Percentiles rank a stretch among this genome's conserved stretches.
Evolutionary conservation across 768 basidiomycete genomes (phyloP).

Genomic region (Boletus insuetus): DNA sequence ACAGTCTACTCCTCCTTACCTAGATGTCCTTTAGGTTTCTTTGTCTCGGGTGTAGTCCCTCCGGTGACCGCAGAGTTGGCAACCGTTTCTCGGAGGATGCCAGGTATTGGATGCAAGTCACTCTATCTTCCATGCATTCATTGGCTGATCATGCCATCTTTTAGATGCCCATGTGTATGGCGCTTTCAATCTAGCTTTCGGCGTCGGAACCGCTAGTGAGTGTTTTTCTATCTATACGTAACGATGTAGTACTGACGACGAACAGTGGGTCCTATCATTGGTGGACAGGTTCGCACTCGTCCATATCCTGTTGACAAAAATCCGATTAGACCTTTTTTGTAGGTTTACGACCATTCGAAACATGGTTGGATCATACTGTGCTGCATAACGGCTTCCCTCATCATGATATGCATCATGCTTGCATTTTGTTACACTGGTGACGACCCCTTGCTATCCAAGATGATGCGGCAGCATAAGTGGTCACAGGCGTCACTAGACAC

Average conservation of each 20-base stretch:
- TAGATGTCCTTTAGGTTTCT: constrained; percentile 47
- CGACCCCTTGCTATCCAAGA: constrained; percentile 36
- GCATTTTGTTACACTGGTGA: constrained; percentile 50
- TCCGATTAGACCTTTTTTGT: constrained; percentile 2
- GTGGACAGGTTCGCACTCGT: constrained; percentile 53
- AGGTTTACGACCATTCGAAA: constrained; percentile 59
- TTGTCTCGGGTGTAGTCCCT: constrained; percentile 54
- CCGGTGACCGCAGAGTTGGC: constrained; percentile 70
- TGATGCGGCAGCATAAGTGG: constrained; percentile 22
- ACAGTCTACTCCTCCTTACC: neutral
- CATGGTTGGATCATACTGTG: constrained; percentile 64
- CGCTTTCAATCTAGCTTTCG: constrained; percentile 70
- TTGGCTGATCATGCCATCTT: neutral
- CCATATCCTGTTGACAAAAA: neutral
- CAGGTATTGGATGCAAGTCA: constrained; percentile 65
- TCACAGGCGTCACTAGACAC: constrained; percentile 9
- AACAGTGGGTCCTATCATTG: constrained; percentile 66
- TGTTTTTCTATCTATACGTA: constrained; percentile 1
- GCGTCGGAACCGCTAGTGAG: constrained; percentile 60
- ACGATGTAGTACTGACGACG: constrained; percentile 1
- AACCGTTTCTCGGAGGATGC: constrained; percentile 49
- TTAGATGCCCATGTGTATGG: constrained; percentile 74
- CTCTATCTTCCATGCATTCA: neutral
- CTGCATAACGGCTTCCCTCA: constrained; percentile 43
- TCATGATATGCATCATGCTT: constrained; percentile 38